Percentiles rank a stretch among this genome's conserved stretches.
phyloP scores from a whole-genome alignment of 2,329 filamentous ascomycete genomes.

The Ceratocystis huliohia region DNA sequence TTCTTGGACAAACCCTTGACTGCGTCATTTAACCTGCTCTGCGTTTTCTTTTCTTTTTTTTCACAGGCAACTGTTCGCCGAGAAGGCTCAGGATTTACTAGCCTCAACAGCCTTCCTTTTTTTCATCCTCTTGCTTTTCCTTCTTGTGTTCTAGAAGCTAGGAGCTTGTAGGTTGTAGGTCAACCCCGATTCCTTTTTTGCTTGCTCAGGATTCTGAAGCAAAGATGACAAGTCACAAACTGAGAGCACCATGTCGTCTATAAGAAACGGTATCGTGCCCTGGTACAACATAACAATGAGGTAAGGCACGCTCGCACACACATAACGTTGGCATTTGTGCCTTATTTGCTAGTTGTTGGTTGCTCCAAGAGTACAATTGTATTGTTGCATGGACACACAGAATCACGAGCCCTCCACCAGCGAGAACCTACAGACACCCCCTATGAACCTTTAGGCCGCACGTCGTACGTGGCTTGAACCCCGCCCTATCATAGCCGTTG shows the following conservation, averaged over 20 bases:
- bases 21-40: no score
- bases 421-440: no score
- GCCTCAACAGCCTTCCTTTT: background rate
- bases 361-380: no score
- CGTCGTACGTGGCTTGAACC: no score
- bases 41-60: background rate
- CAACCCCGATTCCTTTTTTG: background rate
- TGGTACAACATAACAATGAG: background rate
- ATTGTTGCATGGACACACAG: no score
- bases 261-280: background rate
- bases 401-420: no score
- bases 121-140: background rate
- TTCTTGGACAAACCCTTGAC: background rate
- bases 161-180: background rate
- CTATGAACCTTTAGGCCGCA: no score
- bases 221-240: conserved; percentile 6
- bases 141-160: conserved; percentile 2
- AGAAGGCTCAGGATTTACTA: background rate
- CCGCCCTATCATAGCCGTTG: no score
- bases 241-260: background rate
- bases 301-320: background rate
- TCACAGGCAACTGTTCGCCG: background rate
- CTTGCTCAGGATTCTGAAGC: background rate
- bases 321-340: no score
- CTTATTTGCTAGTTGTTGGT: no score